These are phyloP conservation scores for Aureobasidium sp. DNA, from an alignment of 2,329 filamentous ascomycete species.

Conservation along the genomic window DNA sequence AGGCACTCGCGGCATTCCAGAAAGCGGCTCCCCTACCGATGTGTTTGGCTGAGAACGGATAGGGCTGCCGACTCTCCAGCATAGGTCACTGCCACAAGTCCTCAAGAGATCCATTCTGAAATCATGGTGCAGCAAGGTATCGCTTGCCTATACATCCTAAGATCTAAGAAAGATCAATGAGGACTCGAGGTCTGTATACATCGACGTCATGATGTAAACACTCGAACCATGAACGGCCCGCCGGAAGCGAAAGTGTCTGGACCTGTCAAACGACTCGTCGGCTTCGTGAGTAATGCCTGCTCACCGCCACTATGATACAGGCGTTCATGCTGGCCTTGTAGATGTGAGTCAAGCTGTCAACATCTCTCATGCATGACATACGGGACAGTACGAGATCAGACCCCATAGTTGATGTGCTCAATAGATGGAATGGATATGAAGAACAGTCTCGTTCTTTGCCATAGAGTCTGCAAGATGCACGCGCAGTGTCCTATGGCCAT, in stretches of 20 bases:
- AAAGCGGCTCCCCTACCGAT: background rate
- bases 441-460: background rate
- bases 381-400: too few species aligned
- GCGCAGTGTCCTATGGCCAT: background rate
- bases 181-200: background rate
- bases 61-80: background rate
- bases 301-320: background rate
- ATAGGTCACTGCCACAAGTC: background rate
- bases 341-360: background rate
- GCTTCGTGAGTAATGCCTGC: background rate
- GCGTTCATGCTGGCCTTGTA: background rate
- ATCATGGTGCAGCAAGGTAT: slow-evolving; percentile 4
- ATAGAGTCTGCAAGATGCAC: background rate
- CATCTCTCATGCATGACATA: background rate
- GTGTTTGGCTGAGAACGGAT: background rate
- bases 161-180: background rate
- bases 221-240: background rate
- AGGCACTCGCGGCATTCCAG: background rate
- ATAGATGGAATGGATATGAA: background rate
- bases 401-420: background rate
- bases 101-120: background rate
- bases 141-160: background rate
- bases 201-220: slow-evolving; percentile 1
- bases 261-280: background rate
- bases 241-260: background rate